Evolutionary conservation across 2,329 filamentous ascomycete species (phyloP).

Genomic region (Clarireedia homoeocarpa): DNA sequence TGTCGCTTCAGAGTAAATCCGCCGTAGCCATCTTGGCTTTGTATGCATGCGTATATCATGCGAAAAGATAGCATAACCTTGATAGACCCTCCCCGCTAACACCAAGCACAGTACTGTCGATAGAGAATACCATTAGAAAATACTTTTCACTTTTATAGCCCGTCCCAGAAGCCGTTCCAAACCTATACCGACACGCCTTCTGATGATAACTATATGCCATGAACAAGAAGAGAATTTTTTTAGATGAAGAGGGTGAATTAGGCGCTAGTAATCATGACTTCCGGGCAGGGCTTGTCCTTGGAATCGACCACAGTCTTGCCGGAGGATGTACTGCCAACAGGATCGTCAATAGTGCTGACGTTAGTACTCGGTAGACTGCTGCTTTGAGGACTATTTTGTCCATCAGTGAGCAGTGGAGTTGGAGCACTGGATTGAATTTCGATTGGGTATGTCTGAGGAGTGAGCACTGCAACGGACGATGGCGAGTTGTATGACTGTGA

Average conservation of each 20-base stretch:
- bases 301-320: conserved; percentile 15
- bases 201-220: conserved; percentile 8
- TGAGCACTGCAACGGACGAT: conserved; percentile 19
- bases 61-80: not conserved
- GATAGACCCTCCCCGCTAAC: conserved; percentile 4
- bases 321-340: conserved; percentile 18
- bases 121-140: conserved; percentile 2
- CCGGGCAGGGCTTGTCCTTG: conserved; percentile 19
- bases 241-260: conserved; percentile 10
- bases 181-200: conserved; percentile 7
- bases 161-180: conserved; percentile 1
- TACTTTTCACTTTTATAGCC: conserved; percentile 4
- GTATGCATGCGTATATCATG: conserved; percentile 6
- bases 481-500: conserved; percentile 14
- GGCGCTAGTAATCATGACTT: conserved; percentile 24
- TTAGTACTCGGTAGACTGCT: conserved; percentile 57
- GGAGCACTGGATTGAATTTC: conserved; percentile 46
- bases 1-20: not conserved
- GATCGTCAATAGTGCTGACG: conserved; percentile 38
- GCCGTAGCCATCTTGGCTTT: conserved; percentile 3
- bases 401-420: conserved; percentile 60
- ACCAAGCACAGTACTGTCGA: not conserved
- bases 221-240: conserved; percentile 6
- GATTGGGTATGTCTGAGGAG: conserved; percentile 31
- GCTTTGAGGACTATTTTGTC: conserved; percentile 62